Base-by-base conservation (phyloP, 495 filamentous ascomycete genomes). In the Hypoxylon rickii region DNA sequence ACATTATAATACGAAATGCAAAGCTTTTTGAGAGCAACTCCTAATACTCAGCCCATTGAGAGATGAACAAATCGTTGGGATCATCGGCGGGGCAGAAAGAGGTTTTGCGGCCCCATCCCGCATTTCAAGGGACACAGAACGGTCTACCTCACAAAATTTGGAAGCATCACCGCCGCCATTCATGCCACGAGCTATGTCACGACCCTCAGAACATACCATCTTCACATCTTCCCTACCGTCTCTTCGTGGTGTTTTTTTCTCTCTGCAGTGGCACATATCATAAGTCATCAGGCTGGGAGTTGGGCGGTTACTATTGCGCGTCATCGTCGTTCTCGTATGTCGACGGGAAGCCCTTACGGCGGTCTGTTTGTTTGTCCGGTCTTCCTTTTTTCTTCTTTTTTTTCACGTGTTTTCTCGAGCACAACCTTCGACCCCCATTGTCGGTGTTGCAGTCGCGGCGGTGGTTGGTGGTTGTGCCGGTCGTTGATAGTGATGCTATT, bases 1-100 rank as follows among this genome's bases (percentile, higher is more conserved):
- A 52, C 43, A 21, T 62, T 57, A 48, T 63, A 63, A 63, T 57
- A 57, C 59, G 48, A 57, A 18, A 63, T 43, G 51, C 44, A 33
- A 39, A 22, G 32, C 50, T 49, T 48, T 51, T 55, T 49, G 12
- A 36, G 45, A 47, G 38, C 53, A 53, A 37, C 21, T 53, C 53
- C 44, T 63, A 63, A 57, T 61, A 61, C 57, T 63, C 34, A 57
- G 53, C 26, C 44, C 38, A 44, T 47, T 6, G 51, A 50, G 32
- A 38, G 40, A 41, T n/a, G 54, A 16, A 16, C 20, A 38, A 13
- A 45, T 51, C 49, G 38, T 22, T 13, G 37, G 46, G 19, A 11
- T n/a, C 20, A 17, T 41, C 22, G 37, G 43, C 45, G 24, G 24
- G 24, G 24, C 24, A 4, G 10, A 29, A 10, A 4, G 24, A 29